Percentiles rank a stretch among this genome's conserved stretches.
Evolutionary conservation across 805 yeast genomes (phyloP).

Genomic region (Osmozyma mogii): DNA sequence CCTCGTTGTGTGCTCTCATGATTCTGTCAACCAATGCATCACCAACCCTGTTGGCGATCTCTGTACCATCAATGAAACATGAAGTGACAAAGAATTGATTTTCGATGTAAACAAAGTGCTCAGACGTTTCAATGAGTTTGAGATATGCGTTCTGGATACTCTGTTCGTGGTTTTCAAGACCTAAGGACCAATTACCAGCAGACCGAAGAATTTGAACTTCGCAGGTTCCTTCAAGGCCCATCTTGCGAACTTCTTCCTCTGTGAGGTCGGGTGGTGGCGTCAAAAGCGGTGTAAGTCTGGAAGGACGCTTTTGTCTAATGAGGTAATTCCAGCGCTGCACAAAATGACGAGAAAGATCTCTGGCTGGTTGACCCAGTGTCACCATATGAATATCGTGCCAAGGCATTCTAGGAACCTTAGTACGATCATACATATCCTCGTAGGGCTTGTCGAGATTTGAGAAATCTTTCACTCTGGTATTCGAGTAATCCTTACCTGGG

Average conservation of each 20-base stretch:
- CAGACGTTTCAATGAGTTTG: constrained; percentile 82
- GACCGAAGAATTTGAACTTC: constrained; percentile 88
- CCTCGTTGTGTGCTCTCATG: constrained; percentile 73
- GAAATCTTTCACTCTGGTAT: constrained; percentile 89
- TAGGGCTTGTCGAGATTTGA: constrained; percentile 74
- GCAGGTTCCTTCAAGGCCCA: constrained; percentile 74
- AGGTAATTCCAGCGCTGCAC: constrained; percentile 97
- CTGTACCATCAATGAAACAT: constrained; percentile 77
- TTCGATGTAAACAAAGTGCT: constrained; percentile 89
- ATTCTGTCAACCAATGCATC: constrained; percentile 97
- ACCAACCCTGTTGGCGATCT: constrained; percentile 82
- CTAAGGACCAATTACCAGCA: constrained; percentile 89
- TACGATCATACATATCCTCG: constrained; percentile 86
- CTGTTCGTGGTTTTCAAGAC: constrained; percentile 74
- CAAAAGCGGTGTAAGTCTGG: constrained; percentile 84
- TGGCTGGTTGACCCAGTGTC: constrained; percentile 87
- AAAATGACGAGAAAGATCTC: constrained; percentile 89
- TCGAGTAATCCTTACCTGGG: constrained; percentile 97
- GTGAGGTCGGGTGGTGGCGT: constrained; percentile 90
- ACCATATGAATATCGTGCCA: constrained; percentile 99
- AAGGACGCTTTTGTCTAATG: constrained; percentile 87
- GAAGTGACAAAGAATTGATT: constrained; percentile 93
- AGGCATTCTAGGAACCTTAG: constrained; percentile 86
- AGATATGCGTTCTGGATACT: constrained; percentile 91
- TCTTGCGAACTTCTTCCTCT: constrained; percentile 53